These are phyloP conservation scores for Floccularia luteovirens DNA, from an alignment of 768 basidiomycete species.

Conservation along the genomic window DNA sequence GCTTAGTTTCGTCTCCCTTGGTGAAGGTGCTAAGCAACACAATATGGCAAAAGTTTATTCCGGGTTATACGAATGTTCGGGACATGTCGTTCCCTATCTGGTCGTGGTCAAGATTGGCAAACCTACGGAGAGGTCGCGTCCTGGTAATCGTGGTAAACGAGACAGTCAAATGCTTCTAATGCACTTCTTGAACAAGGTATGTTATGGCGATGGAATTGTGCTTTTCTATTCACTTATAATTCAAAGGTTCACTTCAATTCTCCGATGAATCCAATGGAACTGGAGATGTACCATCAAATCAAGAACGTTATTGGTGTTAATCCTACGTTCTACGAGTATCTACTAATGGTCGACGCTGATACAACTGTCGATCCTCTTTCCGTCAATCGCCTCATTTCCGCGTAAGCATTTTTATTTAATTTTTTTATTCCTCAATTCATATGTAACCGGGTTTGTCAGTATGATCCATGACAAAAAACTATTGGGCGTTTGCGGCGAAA, in stretches of 20 bases:
- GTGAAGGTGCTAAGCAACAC: slow-evolving; percentile 92
- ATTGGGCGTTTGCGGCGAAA: slow-evolving; percentile 94
- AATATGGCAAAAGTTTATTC: slow-evolving; percentile 99
- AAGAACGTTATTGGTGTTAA: slow-evolving; percentile 99
- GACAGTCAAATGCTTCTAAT: slow-evolving; percentile 95
- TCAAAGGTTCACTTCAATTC: slow-evolving; percentile 89
- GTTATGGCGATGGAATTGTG: slow-evolving; percentile 7
- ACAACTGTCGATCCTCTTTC: slow-evolving; percentile 87
- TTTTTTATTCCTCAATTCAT: neutral
- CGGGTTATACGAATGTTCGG: slow-evolving; percentile 87
- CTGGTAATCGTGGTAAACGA: slow-evolving; percentile 97
- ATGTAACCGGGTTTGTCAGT: slow-evolving; percentile 28
- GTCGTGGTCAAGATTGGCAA: slow-evolving; percentile 93
- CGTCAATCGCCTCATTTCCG: slow-evolving; percentile 86
- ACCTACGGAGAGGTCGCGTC: slow-evolving; percentile 86
- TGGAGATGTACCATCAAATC: slow-evolving; percentile 99
- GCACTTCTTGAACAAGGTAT: slow-evolving; percentile 95
- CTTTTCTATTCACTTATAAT: slow-evolving; percentile 3
- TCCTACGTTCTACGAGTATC: slow-evolving; percentile 95
- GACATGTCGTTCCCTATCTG: slow-evolving; percentile 94
- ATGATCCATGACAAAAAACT: slow-evolving; percentile 97
- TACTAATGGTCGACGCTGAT: slow-evolving; percentile 92
- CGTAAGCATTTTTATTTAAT: slow-evolving; percentile 45
- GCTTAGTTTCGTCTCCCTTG: slow-evolving; percentile 87
- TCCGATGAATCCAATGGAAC: slow-evolving; percentile 93